Evolutionary conservation across 2,329 filamentous ascomycete species (phyloP).

Genomic region (Colletotrichum brevisporum): DNA sequence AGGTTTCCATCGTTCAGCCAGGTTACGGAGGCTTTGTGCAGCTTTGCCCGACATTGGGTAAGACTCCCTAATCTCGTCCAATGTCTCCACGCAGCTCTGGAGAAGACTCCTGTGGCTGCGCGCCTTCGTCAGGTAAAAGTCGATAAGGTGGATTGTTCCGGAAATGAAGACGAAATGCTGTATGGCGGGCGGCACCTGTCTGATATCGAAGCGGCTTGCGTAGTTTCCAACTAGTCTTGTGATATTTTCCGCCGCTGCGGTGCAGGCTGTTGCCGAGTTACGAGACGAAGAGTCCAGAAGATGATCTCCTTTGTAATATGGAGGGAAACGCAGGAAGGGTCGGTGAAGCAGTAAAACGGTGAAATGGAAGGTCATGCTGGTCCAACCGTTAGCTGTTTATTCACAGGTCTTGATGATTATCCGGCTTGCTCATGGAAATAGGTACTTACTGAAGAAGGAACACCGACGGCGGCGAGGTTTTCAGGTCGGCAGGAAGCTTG

Average conservation of each 20-base stretch:
- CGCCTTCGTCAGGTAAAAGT: neutral
- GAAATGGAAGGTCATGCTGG: conserved; percentile 30
- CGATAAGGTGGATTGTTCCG: conserved; percentile 22
- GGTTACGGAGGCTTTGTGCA: neutral
- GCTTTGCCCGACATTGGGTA: conserved; percentile 20
- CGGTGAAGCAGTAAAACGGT: conserved; percentile 26
- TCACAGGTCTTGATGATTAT: neutral
- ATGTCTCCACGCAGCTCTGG: conserved; percentile 6
- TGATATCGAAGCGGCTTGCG: conserved; percentile 5
- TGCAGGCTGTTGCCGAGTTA: neutral
- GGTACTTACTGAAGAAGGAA: conserved; percentile 29
- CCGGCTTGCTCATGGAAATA: no score
- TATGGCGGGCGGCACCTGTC: conserved; percentile 19
- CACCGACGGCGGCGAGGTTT: neutral
- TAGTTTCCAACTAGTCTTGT: conserved; percentile 4
- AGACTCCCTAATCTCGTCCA: conserved; percentile 12
- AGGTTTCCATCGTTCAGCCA: conserved; percentile 14
- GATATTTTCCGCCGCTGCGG: conserved; percentile 17
- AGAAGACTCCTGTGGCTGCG: conserved; percentile 6
- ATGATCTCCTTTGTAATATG: neutral
- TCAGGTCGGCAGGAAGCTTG: neutral
- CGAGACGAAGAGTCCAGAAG: no score
- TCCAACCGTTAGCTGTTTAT: neutral
- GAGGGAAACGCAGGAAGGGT: conserved; percentile 12
- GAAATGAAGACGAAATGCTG: conserved; percentile 30